These are phyloP conservation scores for Leccinum longicurvipes DNA, from an alignment of 768 basidiomycete species.

Conservation along the genomic window DNA sequence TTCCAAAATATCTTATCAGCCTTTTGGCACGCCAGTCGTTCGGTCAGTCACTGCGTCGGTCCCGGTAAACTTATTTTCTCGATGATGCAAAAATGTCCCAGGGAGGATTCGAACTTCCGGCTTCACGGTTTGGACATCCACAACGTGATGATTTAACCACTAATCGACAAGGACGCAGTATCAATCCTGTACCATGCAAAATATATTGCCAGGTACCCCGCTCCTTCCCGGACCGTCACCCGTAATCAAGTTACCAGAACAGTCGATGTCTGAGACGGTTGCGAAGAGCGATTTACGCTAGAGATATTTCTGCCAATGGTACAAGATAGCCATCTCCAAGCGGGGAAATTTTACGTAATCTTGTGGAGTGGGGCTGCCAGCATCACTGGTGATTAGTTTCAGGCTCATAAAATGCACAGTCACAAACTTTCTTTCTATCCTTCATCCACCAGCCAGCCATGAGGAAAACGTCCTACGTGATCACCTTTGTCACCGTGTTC, in stretches of 20 bases:
- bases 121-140: slow-evolving; percentile 36
- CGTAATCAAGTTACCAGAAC: background rate
- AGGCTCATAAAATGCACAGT: background rate
- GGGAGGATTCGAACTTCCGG: slow-evolving; percentile 41
- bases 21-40: no score
- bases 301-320: slow-evolving; percentile 29
- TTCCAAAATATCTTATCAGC: no score
- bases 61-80: background rate
- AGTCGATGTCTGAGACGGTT: background rate
- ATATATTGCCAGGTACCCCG: background rate
- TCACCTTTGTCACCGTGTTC: slow-evolving; percentile 57
- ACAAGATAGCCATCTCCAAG: slow-evolving; percentile 2
- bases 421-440: background rate
- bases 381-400: background rate
- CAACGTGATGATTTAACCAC: slow-evolving; percentile 46
- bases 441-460: slow-evolving; percentile 32
- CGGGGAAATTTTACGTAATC: slow-evolving; percentile 4
- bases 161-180: slow-evolving; percentile 39
- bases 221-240: background rate
- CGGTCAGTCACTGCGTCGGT: no score
- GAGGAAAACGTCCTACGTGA: slow-evolving; percentile 67
- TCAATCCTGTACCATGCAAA: accelerated
- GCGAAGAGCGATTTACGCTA: background rate
- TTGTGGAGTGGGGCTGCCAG: background rate
- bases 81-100: slow-evolving; percentile 21